Evolutionary conservation across 176 grass and related monocot genomes (phyloP).

Genomic region (Thinopyrum elongatum): DNA sequence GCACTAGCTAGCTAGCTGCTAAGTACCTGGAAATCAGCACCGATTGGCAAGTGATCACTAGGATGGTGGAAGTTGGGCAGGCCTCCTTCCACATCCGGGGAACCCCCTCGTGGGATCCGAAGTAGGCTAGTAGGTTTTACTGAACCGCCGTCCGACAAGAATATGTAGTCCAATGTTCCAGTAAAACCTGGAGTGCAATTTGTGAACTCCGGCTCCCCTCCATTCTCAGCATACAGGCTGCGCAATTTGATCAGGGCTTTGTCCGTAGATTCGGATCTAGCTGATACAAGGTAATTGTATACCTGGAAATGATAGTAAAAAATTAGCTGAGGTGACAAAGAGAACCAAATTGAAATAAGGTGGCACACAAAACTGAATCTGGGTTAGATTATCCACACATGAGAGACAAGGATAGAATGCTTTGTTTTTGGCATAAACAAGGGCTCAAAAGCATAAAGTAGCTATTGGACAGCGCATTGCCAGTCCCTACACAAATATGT

Average conservation of each 20-base stretch:
- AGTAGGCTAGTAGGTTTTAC: conserved; percentile 73
- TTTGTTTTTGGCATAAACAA: not conserved
- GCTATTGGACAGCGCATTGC: not conserved
- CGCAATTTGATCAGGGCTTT: conserved; percentile 45
- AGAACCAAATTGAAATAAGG: not conserved
- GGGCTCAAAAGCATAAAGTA: not conserved
- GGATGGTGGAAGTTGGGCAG: conserved; percentile 79
- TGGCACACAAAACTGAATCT: not conserved
- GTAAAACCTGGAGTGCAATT: conserved; percentile 93
- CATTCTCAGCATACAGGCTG: conserved; percentile 76
- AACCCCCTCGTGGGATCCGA: conserved; percentile 49
- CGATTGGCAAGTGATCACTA: conserved; percentile 91
- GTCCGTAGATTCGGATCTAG: conserved; percentile 20
- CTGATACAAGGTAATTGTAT: conserved; percentile 63
- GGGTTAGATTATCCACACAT: not conserved
- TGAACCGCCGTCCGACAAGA: conserved; percentile 38
- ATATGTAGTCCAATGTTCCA: conserved; percentile 86
- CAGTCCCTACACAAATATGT: not conserved
- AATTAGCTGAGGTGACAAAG: conserved; percentile 8
- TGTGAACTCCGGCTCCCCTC: conserved; percentile 83
- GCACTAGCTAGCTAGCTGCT: conserved; percentile 13
- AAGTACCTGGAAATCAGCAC: conserved; percentile 60
- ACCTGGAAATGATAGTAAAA: conserved; percentile 53
- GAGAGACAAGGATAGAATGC: not conserved
- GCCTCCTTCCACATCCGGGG: conserved; percentile 58